These are phyloP conservation scores for Sindora glabra DNA, from an alignment of 306 rosid genomes.

Conservation along the genomic window DNA sequence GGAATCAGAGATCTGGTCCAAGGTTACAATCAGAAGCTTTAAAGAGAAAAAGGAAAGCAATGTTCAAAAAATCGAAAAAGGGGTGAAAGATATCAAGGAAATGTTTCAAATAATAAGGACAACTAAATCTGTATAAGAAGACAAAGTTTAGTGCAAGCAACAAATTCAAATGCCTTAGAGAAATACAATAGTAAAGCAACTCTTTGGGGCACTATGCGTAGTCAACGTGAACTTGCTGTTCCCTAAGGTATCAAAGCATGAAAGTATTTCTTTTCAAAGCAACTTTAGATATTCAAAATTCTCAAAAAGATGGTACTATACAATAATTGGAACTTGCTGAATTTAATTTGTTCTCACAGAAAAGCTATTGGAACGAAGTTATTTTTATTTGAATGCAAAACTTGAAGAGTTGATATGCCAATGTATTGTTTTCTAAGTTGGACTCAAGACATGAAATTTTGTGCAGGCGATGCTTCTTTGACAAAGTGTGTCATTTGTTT, in stretches of 20 bases:
- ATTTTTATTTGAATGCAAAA: neutral
- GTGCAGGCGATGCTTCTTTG: neutral
- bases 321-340: neutral
- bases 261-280: neutral
- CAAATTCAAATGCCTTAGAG: constrained; percentile 6
- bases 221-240: constrained; percentile 4
- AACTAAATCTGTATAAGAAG: neutral
- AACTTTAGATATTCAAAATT: neutral
- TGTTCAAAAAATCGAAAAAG: constrained; percentile 9
- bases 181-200: neutral
- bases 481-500: neutral
- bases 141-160: constrained; percentile 18
- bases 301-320: neutral
- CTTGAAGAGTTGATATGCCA: neutral
- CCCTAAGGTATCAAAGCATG: neutral
- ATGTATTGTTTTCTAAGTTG: neutral
- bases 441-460: neutral
- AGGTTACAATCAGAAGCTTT: constrained; percentile 7
- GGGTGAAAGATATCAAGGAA: constrained; percentile 20
- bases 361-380: neutral
- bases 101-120: constrained; percentile 13
- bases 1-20: constrained; percentile 10
- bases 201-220: neutral
- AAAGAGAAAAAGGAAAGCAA: constrained; percentile 20
- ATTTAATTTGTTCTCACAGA: neutral